phyloP scores from a whole-genome alignment of 164 flowering plant genomes.

The Platanus orientalis region DNA sequence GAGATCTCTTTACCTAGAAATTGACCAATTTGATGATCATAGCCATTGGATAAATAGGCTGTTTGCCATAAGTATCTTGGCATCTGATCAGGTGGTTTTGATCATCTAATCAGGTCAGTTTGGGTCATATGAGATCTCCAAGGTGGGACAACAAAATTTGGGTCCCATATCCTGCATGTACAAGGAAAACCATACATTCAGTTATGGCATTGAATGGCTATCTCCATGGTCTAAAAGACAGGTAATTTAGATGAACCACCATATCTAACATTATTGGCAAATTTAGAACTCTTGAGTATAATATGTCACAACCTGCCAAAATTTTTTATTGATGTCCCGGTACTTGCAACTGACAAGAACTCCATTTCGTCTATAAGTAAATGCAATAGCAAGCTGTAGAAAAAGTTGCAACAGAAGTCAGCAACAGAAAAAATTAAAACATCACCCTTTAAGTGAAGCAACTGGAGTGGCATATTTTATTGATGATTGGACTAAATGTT shows the following conservation, averaged over 20 bases:
- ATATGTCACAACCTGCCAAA: conserved; percentile 65
- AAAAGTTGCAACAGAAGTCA: conserved; percentile 3
- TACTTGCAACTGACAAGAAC: conserved; percentile 79
- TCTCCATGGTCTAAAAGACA: no score
- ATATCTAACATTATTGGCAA: not conserved
- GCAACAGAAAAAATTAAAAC: not conserved
- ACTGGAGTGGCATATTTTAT: not conserved
- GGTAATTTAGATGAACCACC: not conserved
- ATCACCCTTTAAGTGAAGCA: not conserved
- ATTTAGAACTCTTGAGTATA: conserved; percentile 1
- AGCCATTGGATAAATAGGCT: no score
- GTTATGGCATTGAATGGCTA: no score
- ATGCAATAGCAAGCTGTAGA: conserved; percentile 71
- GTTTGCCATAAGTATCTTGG: no score
- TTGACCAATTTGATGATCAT: not conserved
- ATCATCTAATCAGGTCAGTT: no score
- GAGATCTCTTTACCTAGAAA: not conserved
- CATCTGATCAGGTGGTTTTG: no score
- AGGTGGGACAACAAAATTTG: no score
- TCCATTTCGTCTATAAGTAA: conserved; percentile 63
- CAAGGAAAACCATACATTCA: no score
- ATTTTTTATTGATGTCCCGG: conserved; percentile 51
- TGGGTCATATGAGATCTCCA: no score
- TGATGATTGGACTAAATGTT: no score
- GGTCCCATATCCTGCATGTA: no score